phyloP scores from a whole-genome alignment of 805 yeast species.

The Lachancea cidri region DNA sequence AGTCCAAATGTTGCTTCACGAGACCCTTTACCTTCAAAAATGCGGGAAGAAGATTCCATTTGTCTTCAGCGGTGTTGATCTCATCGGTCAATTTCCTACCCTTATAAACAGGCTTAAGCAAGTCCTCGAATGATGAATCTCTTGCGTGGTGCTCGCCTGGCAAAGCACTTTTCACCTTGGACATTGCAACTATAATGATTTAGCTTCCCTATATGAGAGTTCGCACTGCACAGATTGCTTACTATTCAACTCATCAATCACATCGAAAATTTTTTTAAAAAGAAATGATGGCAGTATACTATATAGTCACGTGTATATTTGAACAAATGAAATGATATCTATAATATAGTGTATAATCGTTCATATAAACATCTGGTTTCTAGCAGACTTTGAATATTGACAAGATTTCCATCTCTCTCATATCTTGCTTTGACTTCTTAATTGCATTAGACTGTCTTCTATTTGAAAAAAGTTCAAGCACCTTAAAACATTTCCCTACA shows the following conservation, averaged over 20 bases:
- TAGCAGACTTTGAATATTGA: too few species aligned
- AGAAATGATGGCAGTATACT: neutral
- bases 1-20: constrained; percentile 95
- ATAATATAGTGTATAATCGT: too few species aligned
- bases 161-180: constrained; percentile 1
- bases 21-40: constrained; percentile 92
- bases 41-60: constrained; percentile 96
- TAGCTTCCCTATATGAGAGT: neutral
- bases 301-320: neutral
- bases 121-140: constrained; percentile 67
- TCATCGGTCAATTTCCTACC: constrained; percentile 87
- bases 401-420: too few species aligned
- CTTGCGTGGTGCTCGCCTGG: constrained; percentile 22
- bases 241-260: neutral
- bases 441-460: neutral
- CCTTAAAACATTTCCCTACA: neutral
- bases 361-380: too few species aligned
- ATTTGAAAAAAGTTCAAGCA: neutral
- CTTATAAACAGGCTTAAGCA: constrained; percentile 73
- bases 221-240: neutral
- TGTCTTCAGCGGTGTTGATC: constrained; percentile 87
- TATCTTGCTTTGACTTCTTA: too few species aligned
- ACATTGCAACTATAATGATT: neutral
- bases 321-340: too few species aligned
- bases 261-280: neutral